A percentile compares a stretch with the other conserved stretches of the same genome.
phyloP scores from a whole-genome alignment of 495 filamentous ascomycete genomes.

The Aspergillus coremiiformis region DNA sequence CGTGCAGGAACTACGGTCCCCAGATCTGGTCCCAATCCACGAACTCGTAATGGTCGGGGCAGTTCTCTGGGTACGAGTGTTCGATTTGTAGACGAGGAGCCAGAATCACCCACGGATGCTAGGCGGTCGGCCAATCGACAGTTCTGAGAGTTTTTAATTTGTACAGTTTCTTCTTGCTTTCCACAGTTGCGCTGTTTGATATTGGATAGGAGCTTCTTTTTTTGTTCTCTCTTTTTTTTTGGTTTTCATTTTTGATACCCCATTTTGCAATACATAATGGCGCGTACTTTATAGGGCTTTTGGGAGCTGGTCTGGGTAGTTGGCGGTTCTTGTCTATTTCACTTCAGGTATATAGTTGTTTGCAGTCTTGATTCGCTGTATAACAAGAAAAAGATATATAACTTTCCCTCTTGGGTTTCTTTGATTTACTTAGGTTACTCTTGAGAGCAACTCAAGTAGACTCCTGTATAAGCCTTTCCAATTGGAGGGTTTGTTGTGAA shows the following conservation, averaged over 20 bases:
- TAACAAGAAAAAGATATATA: not conserved
- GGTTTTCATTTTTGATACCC: constrained; percentile 20
- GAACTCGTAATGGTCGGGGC: constrained; percentile 25
- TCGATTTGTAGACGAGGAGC: constrained; percentile 40
- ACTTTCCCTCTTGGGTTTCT: not conserved
- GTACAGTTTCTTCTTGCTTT: not conserved
- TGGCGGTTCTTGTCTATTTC: no score
- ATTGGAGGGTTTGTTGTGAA: no score
- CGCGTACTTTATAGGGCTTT: constrained; percentile 1
- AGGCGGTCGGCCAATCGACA: constrained; percentile 34
- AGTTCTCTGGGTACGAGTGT: constrained; percentile 36
- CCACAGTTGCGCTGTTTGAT: not conserved
- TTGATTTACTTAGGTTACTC: no score
- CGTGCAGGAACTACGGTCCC: constrained; percentile 25
- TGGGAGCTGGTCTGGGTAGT: not conserved
- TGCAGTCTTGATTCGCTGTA: not conserved
- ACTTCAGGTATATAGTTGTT: not conserved
- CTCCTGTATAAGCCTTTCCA: no score
- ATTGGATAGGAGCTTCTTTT: not conserved
- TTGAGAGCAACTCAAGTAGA: no score
- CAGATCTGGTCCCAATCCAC: constrained; percentile 23
- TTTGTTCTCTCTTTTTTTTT: not conserved
- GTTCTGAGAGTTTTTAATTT: constrained; percentile 5
- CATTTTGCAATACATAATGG: constrained; percentile 9
- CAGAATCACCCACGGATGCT: constrained; percentile 38